Evolutionary conservation across 768 basidiomycete species (phyloP).

Genomic region (Pleurotus tuber-regium): DNA sequence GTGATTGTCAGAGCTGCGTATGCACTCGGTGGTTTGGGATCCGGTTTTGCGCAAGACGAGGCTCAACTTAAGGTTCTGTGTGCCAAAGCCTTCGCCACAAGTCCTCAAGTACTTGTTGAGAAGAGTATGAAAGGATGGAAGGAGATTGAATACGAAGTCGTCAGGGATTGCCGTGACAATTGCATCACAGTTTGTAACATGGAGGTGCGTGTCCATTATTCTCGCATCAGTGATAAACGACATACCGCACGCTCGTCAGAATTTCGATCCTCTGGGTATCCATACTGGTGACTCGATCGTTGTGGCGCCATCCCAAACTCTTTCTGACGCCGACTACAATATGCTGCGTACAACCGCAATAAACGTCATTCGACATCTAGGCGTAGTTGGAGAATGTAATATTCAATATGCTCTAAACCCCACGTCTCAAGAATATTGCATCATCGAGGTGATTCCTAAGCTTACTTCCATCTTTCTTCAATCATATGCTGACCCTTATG

Average conservation of each 20-base stretch:
- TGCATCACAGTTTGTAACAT: slow-evolving; percentile 99
- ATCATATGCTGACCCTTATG: slow-evolving; percentile 4
- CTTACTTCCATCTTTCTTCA: not conserved
- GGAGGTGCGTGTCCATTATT: slow-evolving; percentile 68
- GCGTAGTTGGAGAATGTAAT: slow-evolving; percentile 97
- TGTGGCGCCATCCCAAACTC: slow-evolving; percentile 94
- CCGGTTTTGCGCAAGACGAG: slow-evolving; percentile 95
- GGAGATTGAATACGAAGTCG: slow-evolving; percentile 99
- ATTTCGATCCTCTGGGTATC: slow-evolving; percentile 98
- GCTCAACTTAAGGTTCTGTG: slow-evolving; percentile 86
- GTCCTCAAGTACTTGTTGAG: slow-evolving; percentile 98
- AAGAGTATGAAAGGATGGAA: slow-evolving; percentile 99
- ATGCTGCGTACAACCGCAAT: slow-evolving; percentile 98
- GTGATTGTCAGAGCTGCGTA: slow-evolving; percentile 97
- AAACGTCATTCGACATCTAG: slow-evolving; percentile 98
- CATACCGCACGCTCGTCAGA: slow-evolving; percentile 46
- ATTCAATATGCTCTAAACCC: slow-evolving; percentile 99
- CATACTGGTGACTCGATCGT: slow-evolving; percentile 99
- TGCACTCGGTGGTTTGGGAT: slow-evolving; percentile 93
- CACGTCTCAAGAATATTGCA: slow-evolving; percentile 93
- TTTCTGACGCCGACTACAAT: slow-evolving; percentile 99
- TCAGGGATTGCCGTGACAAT: slow-evolving; percentile 95
- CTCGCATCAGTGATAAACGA: not conserved
- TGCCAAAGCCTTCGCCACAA: slow-evolving; percentile 94
- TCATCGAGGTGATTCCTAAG: slow-evolving; percentile 73